Evolutionary conservation across 2,329 filamentous ascomycete species (phyloP), one percentile per base, ranked within the genome.

Genomic region (Penicillium sp.): DNA sequence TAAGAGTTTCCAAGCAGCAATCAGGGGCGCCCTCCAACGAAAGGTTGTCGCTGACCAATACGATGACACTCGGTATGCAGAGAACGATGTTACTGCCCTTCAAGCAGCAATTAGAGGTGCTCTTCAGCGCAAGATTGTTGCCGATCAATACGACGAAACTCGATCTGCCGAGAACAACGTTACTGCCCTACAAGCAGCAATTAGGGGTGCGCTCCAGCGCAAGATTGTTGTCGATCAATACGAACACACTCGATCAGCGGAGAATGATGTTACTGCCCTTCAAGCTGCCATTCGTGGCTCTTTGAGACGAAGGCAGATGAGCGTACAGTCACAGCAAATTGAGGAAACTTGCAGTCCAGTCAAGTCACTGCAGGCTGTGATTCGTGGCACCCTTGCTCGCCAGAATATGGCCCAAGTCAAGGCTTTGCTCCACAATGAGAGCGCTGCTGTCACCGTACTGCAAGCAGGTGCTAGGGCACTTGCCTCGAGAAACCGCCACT

Each of bases 181-280:
- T 37, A 75, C 79, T 56, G 75, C 78, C 45, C 78, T 91, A 42
- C 89, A 92, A 74, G 84, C 87, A 53, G 82, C 83, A 40, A 82
- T 86, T 62, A 82, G 89, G 56, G 89, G 89, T 65, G 82, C 75
- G 12, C 58, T 81, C 29, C 70, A 74, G 54, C 73, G 79, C 41
- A 74, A 69, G 56, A 60, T 65, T 23, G 67, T 76, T 11, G 68
- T 67, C 40, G 70, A 77, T 68, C 82, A 70, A 40, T 61, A 62
- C 35, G 62, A 69, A 46, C 51, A 65, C 40, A 66, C 42, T 55
- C 84, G 54, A 35, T 71, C 78, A 60, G 75, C 79, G 51, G 75
- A 81, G 60, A 78, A 77, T 35, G 76, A 81, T 51, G 80, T 89
- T 35, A 75, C 79, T 56, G 75, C 78, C 9, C 22, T 49, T 23